Evolutionary conservation across 169 alveolate species (phyloP).

Genomic region (Plasmodium malariae): DNA sequence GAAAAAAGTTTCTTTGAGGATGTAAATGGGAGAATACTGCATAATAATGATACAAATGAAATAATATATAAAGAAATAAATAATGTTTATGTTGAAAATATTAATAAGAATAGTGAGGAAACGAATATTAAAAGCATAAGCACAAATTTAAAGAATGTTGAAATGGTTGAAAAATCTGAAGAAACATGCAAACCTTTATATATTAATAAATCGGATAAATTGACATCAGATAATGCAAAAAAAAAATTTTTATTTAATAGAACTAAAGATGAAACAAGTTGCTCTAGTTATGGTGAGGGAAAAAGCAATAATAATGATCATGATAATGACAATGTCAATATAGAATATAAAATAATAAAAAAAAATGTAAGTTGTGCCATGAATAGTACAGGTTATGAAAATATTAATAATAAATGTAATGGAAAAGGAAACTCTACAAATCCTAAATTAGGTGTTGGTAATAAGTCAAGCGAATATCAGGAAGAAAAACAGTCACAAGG

Average conservation of each 20-base stretch:
- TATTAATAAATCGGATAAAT: conserved; percentile 17
- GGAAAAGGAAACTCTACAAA: not conserved
- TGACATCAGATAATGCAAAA: not conserved
- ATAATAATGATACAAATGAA: conserved; percentile 4
- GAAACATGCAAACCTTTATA: not conserved
- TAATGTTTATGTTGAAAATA: not conserved
- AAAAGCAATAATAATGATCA: not conserved
- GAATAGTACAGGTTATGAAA: not conserved
- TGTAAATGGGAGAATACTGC: not conserved
- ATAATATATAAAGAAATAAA: not conserved
- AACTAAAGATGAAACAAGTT: conserved; percentile 15
- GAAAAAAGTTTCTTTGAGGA: not conserved
- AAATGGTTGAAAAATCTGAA: not conserved
- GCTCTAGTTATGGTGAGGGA: conserved; percentile 14
- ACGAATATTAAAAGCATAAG: not conserved
- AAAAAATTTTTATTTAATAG: not conserved
- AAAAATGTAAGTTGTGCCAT: not conserved
- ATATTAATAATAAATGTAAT: not conserved
- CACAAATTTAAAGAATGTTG: not conserved
- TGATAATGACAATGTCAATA: not conserved
- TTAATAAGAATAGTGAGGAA: not conserved
- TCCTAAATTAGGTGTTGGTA: not conserved
- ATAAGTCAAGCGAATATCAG: not conserved
- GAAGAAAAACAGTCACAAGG: not conserved
- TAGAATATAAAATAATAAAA: not conserved